phyloP scores from a whole-genome alignment of 2,329 filamentous ascomycete species.

The Diaporthe ilicicola region DNA sequence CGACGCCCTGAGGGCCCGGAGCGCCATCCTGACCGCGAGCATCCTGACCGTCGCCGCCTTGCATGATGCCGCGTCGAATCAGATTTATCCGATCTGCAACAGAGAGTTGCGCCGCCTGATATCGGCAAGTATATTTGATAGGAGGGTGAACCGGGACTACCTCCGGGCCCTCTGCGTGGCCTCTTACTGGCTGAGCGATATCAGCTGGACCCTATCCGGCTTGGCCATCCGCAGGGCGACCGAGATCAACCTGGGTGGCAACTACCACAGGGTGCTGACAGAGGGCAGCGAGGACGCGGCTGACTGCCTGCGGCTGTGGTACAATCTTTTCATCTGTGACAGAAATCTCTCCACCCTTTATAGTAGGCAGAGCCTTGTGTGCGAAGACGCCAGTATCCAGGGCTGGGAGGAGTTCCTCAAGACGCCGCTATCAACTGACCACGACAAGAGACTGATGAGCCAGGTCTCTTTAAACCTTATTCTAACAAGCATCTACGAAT shows the following conservation, averaged over 20 bases:
- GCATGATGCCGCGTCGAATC: conserved; percentile 38
- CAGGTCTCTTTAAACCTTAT: conserved; percentile 67
- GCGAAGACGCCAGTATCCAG: conserved; percentile 65
- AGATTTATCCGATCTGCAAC: conserved; percentile 36
- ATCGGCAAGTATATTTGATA: conserved; percentile 45
- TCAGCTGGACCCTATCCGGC: conserved; percentile 69
- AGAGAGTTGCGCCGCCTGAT: conserved; percentile 36
- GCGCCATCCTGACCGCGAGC: conserved; percentile 60
- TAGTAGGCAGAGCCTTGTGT: conserved; percentile 65
- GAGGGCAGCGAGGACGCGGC: conserved; percentile 52
- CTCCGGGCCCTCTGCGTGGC: conserved; percentile 68
- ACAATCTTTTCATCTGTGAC: conserved; percentile 67
- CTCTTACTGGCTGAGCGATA: conserved; percentile 69
- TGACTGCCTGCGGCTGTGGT: conserved; percentile 68
- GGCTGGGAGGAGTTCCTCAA: conserved; percentile 66
- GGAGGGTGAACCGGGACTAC: conserved; percentile 54
- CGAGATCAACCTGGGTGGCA: conserved; percentile 55
- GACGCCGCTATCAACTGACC: conserved; percentile 57
- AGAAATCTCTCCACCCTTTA: conserved; percentile 70
- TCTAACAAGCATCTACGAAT: conserved; percentile 60
- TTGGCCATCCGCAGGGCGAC: conserved; percentile 59
- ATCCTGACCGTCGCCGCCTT: conserved; percentile 58
- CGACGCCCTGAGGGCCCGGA: conserved; percentile 61
- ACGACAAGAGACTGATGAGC: conserved; percentile 64
- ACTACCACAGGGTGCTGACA: conserved; percentile 49